A percentile compares a stretch with the other conserved stretches of the same genome.
phyloP scores from a whole-genome alignment of 2,329 filamentous ascomycete species.

The Didymella arachidicola region DNA sequence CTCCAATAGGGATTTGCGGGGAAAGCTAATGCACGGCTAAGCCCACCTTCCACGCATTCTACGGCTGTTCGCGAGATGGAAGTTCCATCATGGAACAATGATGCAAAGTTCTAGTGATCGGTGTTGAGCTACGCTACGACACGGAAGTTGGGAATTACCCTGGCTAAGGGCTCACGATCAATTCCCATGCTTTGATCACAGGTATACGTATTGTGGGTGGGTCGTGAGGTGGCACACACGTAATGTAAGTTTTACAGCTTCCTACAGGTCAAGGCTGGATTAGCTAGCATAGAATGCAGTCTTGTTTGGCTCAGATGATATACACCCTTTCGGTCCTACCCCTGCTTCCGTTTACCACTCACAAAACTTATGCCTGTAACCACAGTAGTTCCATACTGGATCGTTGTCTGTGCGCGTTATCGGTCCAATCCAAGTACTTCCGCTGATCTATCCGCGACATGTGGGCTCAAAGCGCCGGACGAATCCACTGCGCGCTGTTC shows the following conservation, averaged over 20 bases:
- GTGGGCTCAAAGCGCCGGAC: not conserved
- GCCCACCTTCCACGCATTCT: constrained; percentile 6
- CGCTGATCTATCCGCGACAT: not conserved
- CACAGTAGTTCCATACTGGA: not conserved
- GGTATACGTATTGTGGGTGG: no score
- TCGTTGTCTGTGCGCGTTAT: constrained; percentile 2
- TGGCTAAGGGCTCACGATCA: not conserved
- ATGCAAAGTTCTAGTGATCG: not conserved
- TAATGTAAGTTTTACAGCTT: no score
- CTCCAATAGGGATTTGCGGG: constrained; percentile 38
- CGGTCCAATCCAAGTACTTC: not conserved
- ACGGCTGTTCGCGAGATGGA: constrained; percentile 7
- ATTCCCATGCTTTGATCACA: not conserved
- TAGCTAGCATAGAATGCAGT: no score
- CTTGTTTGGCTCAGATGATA: no score
- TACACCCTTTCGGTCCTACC: no score
- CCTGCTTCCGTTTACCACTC: no score
- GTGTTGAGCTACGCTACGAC: not conserved
- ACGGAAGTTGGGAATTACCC: not conserved
- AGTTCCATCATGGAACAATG: not conserved
- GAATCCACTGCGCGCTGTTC: not conserved
- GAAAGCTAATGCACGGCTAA: constrained; percentile 32
- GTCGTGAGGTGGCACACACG: no score
- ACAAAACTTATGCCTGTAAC: no score
- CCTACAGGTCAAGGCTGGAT: no score